Evolutionary conservation across 306 rosid species (phyloP).

Genomic region (Castanopsis chinensis): DNA sequence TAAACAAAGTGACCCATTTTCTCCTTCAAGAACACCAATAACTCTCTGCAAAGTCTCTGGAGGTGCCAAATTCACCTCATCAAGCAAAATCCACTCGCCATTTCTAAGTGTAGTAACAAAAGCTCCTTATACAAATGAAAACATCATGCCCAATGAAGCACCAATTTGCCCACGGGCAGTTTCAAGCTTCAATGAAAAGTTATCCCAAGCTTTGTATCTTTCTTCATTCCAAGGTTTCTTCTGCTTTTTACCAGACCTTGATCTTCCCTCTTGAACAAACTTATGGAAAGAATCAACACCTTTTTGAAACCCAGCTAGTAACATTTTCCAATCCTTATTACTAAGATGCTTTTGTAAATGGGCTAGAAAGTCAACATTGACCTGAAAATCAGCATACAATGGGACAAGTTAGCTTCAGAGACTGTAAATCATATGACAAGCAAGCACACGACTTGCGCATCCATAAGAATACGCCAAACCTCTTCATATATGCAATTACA

Average conservation of each 20-base stretch:
- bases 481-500: conserved; percentile 61
- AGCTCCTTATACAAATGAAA: conserved; percentile 94
- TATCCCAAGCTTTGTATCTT: conserved; percentile 60
- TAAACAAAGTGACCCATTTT: conserved; percentile 72
- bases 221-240: conserved; percentile 60
- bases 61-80: conserved; percentile 97
- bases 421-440: not conserved
- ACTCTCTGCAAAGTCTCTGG: conserved; percentile 93
- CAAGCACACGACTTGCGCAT: conserved; percentile 22
- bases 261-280: conserved; percentile 33
- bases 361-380: conserved; percentile 28
- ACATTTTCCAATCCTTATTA: conserved; percentile 55
- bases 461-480: conserved; percentile 40
- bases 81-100: conserved; percentile 97
- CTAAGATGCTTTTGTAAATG: conserved; percentile 32
- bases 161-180: conserved; percentile 39
- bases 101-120: conserved; percentile 81
- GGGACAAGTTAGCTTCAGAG: conserved; percentile 12
- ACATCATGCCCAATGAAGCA: conserved; percentile 68
- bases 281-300: conserved; percentile 32
- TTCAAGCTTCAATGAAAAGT: conserved; percentile 52
- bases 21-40: conserved; percentile 90
- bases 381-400: conserved; percentile 43
- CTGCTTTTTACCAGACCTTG: conserved; percentile 51
- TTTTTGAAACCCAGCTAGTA: conserved; percentile 43